A percentile compares a stretch with the other conserved stretches of the same genome.
Evolutionary conservation across 2,329 filamentous ascomycete genomes (phyloP).

Genomic region (Penicillium sclerotigenum): DNA sequence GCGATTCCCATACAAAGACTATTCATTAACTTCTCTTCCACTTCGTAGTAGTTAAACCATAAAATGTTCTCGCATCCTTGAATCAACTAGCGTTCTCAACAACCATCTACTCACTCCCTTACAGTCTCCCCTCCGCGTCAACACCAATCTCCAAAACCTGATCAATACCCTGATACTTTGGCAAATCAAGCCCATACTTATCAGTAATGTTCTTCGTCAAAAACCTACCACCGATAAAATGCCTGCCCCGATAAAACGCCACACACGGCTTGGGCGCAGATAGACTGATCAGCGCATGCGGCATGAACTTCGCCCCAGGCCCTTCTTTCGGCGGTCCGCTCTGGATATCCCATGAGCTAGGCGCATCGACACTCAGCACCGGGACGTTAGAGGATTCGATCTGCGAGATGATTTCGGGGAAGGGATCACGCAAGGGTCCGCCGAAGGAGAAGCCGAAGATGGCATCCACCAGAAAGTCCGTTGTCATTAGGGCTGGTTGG

Average conservation of each 20-base stretch:
- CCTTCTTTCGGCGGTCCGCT: conserved; percentile 74
- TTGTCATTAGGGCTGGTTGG: conserved; percentile 57
- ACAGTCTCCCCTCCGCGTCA: conserved; percentile 38
- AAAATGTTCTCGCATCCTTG: background rate
- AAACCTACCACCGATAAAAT: conserved; percentile 92
- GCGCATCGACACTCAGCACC: conserved; percentile 86
- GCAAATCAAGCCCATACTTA: conserved; percentile 82
- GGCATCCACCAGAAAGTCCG: conserved; percentile 84
- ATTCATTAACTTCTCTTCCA: background rate
- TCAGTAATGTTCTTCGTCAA: conserved; percentile 71
- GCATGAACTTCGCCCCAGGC: conserved; percentile 75
- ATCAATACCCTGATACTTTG: conserved; percentile 79
- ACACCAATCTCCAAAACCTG: conserved; percentile 75
- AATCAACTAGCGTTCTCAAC: background rate
- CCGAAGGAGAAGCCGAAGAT: conserved; percentile 96
- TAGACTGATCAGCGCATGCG: conserved; percentile 75
- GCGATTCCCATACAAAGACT: conserved; percentile 5
- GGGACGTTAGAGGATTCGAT: conserved; percentile 71
- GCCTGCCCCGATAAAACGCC: conserved; percentile 76
- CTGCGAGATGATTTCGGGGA: conserved; percentile 73
- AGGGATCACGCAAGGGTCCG: conserved; percentile 89
- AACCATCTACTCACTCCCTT: background rate
- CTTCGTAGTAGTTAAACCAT: background rate
- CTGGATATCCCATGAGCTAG: conserved; percentile 93
- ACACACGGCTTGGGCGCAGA: conserved; percentile 91